Percentiles rank a stretch among this genome's conserved stretches.
These are phyloP conservation scores for Luzula sylvatica DNA, from an alignment of 176 grass and related monocot genomes.

Conservation along the genomic window DNA sequence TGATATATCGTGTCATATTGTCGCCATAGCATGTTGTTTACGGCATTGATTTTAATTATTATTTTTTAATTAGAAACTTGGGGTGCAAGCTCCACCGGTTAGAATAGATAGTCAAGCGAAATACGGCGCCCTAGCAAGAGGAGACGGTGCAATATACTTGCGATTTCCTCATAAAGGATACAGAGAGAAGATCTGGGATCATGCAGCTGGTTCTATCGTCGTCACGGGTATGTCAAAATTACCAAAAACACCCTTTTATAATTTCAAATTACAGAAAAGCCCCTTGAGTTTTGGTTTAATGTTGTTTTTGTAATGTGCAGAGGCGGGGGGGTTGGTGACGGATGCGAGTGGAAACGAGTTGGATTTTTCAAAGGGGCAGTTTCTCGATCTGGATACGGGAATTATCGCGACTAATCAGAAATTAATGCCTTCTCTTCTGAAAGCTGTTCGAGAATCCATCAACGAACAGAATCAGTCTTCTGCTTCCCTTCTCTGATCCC, in stretches of 20 bases:
- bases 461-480: conserved; percentile 45
- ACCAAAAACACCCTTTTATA: not conserved
- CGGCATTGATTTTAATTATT: not conserved
- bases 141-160: conserved; percentile 88
- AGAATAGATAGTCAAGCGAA: conserved; percentile 98
- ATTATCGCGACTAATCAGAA: conserved; percentile 76
- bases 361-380: conserved; percentile 85
- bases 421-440: conserved; percentile 61
- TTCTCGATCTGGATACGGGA: conserved; percentile 80
- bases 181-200: conserved; percentile 96
- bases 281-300: not conserved
- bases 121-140: conserved; percentile 89
- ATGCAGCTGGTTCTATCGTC: conserved; percentile 89
- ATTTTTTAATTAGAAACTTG: conserved; percentile 67
- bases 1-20: not conserved
- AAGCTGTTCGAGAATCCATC: conserved; percentile 55
- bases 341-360: conserved; percentile 80
- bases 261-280: not conserved
- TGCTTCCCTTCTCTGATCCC: conserved; percentile 42
- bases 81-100: conserved; percentile 78
- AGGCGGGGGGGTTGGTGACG: conserved; percentile 84
- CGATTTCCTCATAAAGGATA: conserved; percentile 88
- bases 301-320: conserved; percentile 28
- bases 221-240: conserved; percentile 45
- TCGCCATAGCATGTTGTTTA: not conserved